Conservation (phyloP, 1,284 basidiomycete genomes). For the Phlebopus sp. region DNA sequence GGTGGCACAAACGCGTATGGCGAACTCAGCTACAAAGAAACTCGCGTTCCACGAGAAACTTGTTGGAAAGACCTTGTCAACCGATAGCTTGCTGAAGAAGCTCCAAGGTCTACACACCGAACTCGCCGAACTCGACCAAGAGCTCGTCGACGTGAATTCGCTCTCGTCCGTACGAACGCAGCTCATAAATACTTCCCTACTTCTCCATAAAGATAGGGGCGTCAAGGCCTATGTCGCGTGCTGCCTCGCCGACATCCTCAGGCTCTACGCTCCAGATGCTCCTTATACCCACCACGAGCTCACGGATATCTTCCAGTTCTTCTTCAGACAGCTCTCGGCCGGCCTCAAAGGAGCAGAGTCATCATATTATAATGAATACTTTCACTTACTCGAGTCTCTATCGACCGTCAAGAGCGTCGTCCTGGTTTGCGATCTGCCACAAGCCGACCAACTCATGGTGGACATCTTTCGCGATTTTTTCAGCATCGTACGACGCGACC, state of each 20-base stretch:
- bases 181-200: constrained; percentile 75
- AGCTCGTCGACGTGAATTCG: constrained; percentile 72
- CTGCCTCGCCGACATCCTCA: constrained; percentile 91
- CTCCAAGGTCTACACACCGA: constrained; percentile 80
- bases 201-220: constrained; percentile 92
- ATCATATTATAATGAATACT: constrained; percentile 87
- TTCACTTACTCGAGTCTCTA: constrained; percentile 87
- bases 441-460: constrained; percentile 81
- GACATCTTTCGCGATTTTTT: constrained; percentile 87
- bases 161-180: constrained; percentile 74
- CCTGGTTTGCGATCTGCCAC: constrained; percentile 87
- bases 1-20: constrained; percentile 70
- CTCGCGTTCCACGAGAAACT: constrained; percentile 81
- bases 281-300: constrained; percentile 90
- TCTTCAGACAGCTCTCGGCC: constrained; percentile 77
- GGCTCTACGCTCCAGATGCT: constrained; percentile 95
- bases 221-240: constrained; percentile 94
- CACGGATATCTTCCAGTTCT: constrained; percentile 93
- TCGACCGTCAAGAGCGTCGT: constrained; percentile 94
- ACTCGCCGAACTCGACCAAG: constrained; percentile 86
- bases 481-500: constrained; percentile 72
- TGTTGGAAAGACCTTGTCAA: constrained; percentile 63
- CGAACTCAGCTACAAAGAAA: constrained; percentile 49
- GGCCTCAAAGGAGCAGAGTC: constrained; percentile 72
- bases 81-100: constrained; percentile 80